A percentile compares a stretch with the other conserved stretches of the same genome.
These are phyloP conservation scores for Cystobasidium sp. DNA, from an alignment of 1,284 basidiomycete species.

Conservation along the genomic window DNA sequence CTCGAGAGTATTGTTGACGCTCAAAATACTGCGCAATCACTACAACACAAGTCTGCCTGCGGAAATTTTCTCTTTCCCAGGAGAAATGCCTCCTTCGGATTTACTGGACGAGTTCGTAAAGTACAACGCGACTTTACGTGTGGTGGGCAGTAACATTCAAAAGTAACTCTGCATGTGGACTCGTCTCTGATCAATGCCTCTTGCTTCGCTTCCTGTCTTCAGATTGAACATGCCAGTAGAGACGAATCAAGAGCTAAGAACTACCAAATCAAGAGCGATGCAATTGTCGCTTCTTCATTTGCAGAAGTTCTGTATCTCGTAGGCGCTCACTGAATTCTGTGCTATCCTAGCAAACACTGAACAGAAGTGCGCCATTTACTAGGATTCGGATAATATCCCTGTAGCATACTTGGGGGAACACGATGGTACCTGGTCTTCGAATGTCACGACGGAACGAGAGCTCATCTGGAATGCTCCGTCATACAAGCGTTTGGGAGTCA, in stretches of 20 bases:
- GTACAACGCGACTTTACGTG: constrained; percentile 57
- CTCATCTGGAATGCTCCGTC: constrained; percentile 59
- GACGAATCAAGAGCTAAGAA: constrained; percentile 47
- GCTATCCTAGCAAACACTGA: too few species aligned
- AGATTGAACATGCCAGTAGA: constrained; percentile 45
- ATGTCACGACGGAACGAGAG: constrained; percentile 55
- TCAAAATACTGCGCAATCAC: constrained; percentile 56
- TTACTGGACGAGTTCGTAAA: constrained; percentile 55
- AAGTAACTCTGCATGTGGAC: background rate
- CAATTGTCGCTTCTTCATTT: constrained; percentile 59
- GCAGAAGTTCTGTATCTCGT: constrained; percentile 60
- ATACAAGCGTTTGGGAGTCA: constrained; percentile 57
- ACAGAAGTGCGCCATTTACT: too few species aligned
- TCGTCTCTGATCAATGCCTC: background rate
- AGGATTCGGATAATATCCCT: constrained; percentile 60
- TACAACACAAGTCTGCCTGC: constrained; percentile 58
- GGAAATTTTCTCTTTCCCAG: constrained; percentile 59
- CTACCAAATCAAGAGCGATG: constrained; percentile 61
- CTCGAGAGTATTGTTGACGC: constrained; percentile 57
- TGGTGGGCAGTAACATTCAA: constrained; percentile 56
- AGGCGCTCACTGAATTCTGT: too few species aligned
- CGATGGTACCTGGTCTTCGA: constrained; percentile 33
- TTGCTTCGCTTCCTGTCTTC: background rate
- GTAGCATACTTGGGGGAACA: constrained; percentile 44
- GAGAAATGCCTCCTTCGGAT: constrained; percentile 56